Base-by-base conservation (phyloP, 2,329 filamentous ascomycete species). In the Parascedosporium putredinis region DNA sequence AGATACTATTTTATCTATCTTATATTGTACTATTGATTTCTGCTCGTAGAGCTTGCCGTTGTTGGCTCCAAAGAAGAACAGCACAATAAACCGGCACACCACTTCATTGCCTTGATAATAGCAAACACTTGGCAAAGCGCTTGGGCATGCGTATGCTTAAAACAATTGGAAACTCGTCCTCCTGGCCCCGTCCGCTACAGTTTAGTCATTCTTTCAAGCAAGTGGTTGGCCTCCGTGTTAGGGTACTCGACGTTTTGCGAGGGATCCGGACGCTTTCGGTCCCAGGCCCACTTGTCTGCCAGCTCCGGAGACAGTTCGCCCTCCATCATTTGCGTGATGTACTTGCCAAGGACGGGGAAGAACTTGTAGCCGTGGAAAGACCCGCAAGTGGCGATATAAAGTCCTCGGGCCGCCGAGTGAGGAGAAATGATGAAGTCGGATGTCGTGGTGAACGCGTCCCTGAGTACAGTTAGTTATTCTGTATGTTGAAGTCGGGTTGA, bases 351-450 rank as follows among this genome's bases (percentile, higher is more conserved):
- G 2, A 77, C 73, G 0, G 81, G 81, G 51, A 85, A 72, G 62
- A 86, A 84, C 62, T 85, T 84, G 69, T 73, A 84, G 14, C 78
- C 75, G 61, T 86, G 81, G 56, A 84, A 83, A 0, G 79, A 83
- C 5, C 81, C 81, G 10, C 79, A 80, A 0, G 78, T 78, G 0
- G 80, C 81, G 2, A 86, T 57, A 55, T 76, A 84, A 0, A 86
- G 63, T 20, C 78, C 78, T 45, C 60, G 59, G 18, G 58, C 74
- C 27, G 66, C 68, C 0, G 71, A 52, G 55, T 82, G 73, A 0
- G 78, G 76, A 4, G 76, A 77, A 56, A 85, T 76, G 53, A 85
- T 72, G 55, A 81, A 82, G 57, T 84, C 79, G 20, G 71, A 69
- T 57, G 68, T 78, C 2, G 77, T 72, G 0, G 79, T 81, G 56